Evolutionary conservation across 306 rosid genomes (phyloP), one percentile per base, ranked within the genome.

Genomic region (Ammopiptanthus mongolicus): DNA sequence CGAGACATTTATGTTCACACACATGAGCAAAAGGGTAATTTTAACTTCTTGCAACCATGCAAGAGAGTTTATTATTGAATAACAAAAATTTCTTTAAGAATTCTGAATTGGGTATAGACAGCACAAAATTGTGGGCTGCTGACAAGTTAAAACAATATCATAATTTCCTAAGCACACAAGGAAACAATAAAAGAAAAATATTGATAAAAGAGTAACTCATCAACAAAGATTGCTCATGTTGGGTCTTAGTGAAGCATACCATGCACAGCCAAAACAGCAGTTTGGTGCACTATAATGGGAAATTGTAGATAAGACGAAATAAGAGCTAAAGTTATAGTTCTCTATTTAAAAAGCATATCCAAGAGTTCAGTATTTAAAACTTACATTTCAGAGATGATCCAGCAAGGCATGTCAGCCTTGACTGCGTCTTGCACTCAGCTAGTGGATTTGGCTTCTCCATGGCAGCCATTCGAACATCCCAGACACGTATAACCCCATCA

Each of bases 391-490:
- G 25, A 86, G 88, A 80, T 21, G 97, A 78, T 68, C 98, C 98
- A 46, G 97, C 88, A 73, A 95, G 93, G 78, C 97, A 95, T 3
- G 97, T 95, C 75, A 95, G 67, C 81, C 98, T 86, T 37, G 97
- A 87, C 47, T 85, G 78, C 42, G 98, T 91, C 73, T 88, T 86
- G 47, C 86, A 89, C 84, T 95, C 97, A 3, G 97, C 89, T 68
- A 95, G 72, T 18, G 97, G 91, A 78, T 71, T 80, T 47, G 88
- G 84, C 84, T 88, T 91, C 85, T 81, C 93, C 8, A 31, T 81
- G 10, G 75, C 28, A 19, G 91, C 89, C 97, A 85, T 85, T 12
- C 98, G 98, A 81, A 91, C 93, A 86, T 95, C 98, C 98, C 98
- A 95, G 34, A 86, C 87, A 3, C 91, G 89, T 80, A 95, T 85